Conservation (phyloP, 2,329 filamentous ascomycete species). For the Xylogone sp. region DNA sequence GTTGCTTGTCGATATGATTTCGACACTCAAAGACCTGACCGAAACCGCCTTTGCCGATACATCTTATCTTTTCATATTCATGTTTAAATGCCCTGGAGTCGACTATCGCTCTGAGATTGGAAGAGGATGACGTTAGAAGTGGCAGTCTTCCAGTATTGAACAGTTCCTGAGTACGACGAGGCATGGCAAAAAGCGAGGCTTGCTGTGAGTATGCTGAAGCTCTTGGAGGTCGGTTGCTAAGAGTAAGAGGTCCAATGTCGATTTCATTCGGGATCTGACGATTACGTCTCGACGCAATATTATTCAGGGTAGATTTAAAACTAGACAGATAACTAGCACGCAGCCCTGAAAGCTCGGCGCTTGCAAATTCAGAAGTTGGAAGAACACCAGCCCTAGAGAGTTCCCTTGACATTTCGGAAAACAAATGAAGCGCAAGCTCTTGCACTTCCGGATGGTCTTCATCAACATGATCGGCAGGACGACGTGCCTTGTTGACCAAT, state of each 20-base stretch:
- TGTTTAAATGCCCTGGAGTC: not conserved
- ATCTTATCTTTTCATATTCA: not conserved
- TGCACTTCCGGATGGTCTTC: slow-evolving; percentile 23
- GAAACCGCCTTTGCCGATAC: slow-evolving; percentile 61
- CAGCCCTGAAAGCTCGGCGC: slow-evolving; percentile 12
- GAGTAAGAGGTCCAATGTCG: not conserved
- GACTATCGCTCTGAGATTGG: not conserved
- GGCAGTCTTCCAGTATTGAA: not conserved
- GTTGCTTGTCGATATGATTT: slow-evolving; percentile 56
- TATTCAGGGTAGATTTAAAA: slow-evolving; percentile 22
- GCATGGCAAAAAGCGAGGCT: not conserved
- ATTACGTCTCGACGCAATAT: slow-evolving; percentile 12
- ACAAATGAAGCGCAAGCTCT: slow-evolving; percentile 17
- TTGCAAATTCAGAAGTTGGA: slow-evolving; percentile 16
- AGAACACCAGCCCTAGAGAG: slow-evolving; percentile 21
- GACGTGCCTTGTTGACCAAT: slow-evolving; percentile 18
- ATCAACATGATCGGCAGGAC: slow-evolving; percentile 13
- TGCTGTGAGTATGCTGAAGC: not conserved
- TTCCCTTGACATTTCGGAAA: slow-evolving; percentile 16
- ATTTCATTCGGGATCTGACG: not conserved
- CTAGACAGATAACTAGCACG: slow-evolving; percentile 16
- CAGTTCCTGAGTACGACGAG: not conserved
- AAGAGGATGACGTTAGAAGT: not conserved
- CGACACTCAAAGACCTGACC: slow-evolving; percentile 59
- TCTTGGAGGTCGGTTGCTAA: not conserved